Percentiles rank a stretch among this genome's conserved stretches.
Conservation (phyloP, 495 filamentous ascomycete genomes). For the Xylaria palmicola region DNA sequence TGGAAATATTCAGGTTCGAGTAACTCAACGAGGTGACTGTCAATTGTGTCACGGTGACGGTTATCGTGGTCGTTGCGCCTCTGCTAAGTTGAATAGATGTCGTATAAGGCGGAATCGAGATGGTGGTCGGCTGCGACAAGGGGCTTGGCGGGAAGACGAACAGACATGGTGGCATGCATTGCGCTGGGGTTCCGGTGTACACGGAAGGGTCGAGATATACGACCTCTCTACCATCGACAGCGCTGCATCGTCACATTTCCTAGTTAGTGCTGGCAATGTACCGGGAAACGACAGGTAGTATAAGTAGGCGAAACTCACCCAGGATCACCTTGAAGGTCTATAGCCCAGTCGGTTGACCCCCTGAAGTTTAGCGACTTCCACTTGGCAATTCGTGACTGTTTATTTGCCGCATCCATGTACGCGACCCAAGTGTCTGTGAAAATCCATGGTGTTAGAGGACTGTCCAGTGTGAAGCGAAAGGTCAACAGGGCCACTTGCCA, state of each 20-base stretch:
- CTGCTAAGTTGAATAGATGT: neutral
- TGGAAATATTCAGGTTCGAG: neutral
- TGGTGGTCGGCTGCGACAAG: neutral
- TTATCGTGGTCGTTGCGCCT: neutral
- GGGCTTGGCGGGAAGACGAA: constrained; percentile 1
- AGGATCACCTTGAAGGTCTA: neutral
- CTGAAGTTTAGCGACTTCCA: constrained; percentile 21
- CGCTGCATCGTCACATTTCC: neutral
- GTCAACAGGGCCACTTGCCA: neutral
- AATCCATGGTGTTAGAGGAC: neutral
- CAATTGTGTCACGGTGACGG: neutral
- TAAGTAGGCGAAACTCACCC: too few species aligned
- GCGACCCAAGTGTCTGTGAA: constrained; percentile 6
- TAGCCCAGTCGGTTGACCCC: neutral
- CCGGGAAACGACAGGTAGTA: constrained; percentile 2
- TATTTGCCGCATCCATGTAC: constrained; percentile 21
- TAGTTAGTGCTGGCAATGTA: neutral
- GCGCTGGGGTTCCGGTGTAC: constrained; percentile 2
- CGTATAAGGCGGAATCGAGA: neutral
- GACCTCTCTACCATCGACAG: neutral
- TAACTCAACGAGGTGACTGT: neutral
- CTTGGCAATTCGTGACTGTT: constrained; percentile 11
- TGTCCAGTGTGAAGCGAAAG: neutral
- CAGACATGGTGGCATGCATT: constrained; percentile 2
- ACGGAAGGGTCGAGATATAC: neutral